phyloP scores from a whole-genome alignment of 2,329 filamentous ascomycete genomes.

The Aspergillus puulaauensis region DNA sequence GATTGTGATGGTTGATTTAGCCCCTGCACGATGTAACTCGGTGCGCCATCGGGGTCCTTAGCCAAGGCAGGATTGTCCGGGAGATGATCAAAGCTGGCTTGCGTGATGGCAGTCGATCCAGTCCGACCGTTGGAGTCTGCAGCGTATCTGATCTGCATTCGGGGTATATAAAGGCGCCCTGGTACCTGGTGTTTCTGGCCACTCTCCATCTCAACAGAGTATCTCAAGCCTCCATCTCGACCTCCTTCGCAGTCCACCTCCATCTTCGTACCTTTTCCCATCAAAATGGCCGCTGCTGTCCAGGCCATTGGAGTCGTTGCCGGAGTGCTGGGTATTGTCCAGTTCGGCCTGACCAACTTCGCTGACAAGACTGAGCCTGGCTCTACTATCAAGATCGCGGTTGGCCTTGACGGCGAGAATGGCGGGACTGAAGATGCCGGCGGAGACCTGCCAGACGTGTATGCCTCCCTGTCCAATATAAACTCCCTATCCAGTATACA shows the following conservation, averaged over 20 bases:
- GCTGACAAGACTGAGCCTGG: not conserved
- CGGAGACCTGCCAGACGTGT: slow-evolving; percentile 11
- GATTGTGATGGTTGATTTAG: not conserved
- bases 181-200: no score
- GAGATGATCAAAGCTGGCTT: not conserved
- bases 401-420: slow-evolving; percentile 4
- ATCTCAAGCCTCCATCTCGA: not conserved
- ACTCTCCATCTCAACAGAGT: not conserved
- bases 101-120: not conserved
- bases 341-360: slow-evolving; percentile 9
- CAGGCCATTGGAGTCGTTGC: slow-evolving; percentile 11
- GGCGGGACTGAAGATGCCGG: slow-evolving; percentile 6
- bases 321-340: slow-evolving; percentile 8
- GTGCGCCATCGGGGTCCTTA: no score
- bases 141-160: not conserved
- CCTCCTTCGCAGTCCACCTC: not conserved
- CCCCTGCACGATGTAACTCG: not conserved
- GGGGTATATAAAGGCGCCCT: no score
- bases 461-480: not conserved
- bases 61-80: not conserved
- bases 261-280: not conserved
- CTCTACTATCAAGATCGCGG: slow-evolving; percentile 14
- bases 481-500: not conserved
- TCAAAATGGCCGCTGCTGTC: not conserved
- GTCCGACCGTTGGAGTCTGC: not conserved